Percentiles rank a stretch among this genome's conserved stretches.
Conservation (phyloP, 116 monocot genomes). For the Zostera marina region DNA sequence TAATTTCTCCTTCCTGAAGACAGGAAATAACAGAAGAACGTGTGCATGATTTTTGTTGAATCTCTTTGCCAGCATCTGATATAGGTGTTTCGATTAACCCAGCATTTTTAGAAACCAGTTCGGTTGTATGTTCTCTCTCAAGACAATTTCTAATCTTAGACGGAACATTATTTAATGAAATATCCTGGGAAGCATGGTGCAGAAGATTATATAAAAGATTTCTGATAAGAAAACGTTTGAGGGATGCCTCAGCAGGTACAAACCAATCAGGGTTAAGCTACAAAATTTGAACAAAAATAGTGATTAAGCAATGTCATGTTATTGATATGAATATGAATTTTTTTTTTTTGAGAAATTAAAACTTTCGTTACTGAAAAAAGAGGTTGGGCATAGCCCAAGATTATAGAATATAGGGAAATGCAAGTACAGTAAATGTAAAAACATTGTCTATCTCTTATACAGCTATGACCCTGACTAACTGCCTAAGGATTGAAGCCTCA, state of each 20-base stretch:
- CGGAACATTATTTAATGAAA: neutral
- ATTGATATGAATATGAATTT: too few species aligned
- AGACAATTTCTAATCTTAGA: neutral
- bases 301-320: too few species aligned
- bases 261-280: slow-evolving; percentile 21
- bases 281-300: neutral
- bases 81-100: neutral
- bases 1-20: neutral
- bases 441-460: too few species aligned
- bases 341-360: too few species aligned
- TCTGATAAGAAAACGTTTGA: slow-evolving; percentile 18
- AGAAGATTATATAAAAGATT: slow-evolving; percentile 15
- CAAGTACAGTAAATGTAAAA: too few species aligned
- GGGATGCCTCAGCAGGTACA: slow-evolving; percentile 21
- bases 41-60: neutral
- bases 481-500: too few species aligned
- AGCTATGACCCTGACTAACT: too few species aligned
- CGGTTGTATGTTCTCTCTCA: neutral
- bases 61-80: neutral
- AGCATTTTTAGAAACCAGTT: neutral
- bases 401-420: too few species aligned
- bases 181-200: neutral
- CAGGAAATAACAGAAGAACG: neutral
- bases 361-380: too few species aligned
- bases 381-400: too few species aligned